Evolutionary conservation across 306 rosid genomes (phyloP).

Genomic region (Potentilla sterilis): DNA sequence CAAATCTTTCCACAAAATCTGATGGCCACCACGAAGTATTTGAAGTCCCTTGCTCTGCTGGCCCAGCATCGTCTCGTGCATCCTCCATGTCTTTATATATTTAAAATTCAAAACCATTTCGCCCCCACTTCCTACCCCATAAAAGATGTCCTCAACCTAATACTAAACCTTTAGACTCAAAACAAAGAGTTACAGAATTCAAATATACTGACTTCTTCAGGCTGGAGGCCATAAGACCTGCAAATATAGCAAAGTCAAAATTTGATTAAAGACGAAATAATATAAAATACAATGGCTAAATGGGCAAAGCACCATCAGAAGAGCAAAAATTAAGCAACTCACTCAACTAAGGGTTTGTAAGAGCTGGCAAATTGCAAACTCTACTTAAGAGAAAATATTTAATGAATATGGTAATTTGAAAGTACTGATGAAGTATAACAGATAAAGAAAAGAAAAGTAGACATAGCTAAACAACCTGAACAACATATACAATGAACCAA

Average conservation of each 20-base stretch:
- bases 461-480: not conserved
- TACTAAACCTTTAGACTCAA: constrained; percentile 33
- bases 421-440: not conserved
- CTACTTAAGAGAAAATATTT: not conserved
- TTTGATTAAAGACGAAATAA: constrained; percentile 18
- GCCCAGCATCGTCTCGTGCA: constrained; percentile 79
- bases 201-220: constrained; percentile 47
- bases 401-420: not conserved
- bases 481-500: not conserved
- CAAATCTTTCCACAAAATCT: constrained; percentile 80
- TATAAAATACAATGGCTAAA: not conserved
- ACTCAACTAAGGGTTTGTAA: not conserved
- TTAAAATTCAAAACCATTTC: constrained; percentile 83
- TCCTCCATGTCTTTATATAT: constrained; percentile 82
- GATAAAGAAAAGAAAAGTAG: not conserved
- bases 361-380: not conserved
- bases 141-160: constrained; percentile 46
- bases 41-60: constrained; percentile 84
- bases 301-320: not conserved
- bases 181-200: constrained; percentile 35
- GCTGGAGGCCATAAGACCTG: constrained; percentile 78
- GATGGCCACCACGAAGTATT: constrained; percentile 90
- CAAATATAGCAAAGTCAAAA: constrained; percentile 22
- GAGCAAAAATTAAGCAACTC: constrained; percentile 3
- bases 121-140: constrained; percentile 65